A percentile compares a stretch with the other conserved stretches of the same genome.
phyloP scores from a whole-genome alignment of 257 asterid species.

The Osmanthus fragrans region DNA sequence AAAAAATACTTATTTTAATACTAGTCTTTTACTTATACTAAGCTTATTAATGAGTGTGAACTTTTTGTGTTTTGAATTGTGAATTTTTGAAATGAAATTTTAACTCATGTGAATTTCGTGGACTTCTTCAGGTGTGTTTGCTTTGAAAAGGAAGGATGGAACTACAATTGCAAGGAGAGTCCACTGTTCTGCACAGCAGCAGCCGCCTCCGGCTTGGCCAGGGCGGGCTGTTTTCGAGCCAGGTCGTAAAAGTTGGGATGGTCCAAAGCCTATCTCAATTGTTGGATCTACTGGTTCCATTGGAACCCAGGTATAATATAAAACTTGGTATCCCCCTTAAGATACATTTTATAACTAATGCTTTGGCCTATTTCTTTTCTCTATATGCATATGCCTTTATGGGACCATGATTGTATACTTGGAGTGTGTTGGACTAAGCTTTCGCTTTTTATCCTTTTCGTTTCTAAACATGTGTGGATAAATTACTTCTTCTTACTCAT shows the following conservation, averaged over 20 bases:
- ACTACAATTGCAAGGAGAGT: slow-evolving; percentile 48
- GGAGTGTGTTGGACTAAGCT: background rate
- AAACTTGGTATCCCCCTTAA: background rate
- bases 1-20: background rate
- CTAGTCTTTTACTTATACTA: background rate
- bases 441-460: background rate
- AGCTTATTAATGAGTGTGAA: background rate
- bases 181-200: slow-evolving; percentile 59
- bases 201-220: slow-evolving; percentile 95
- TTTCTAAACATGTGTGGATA: background rate
- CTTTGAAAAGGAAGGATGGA: slow-evolving; percentile 64
- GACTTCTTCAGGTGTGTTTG: slow-evolving; percentile 53
- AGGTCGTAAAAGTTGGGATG: slow-evolving; percentile 73
- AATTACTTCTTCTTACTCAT: background rate
- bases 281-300: slow-evolving; percentile 99
- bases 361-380: background rate
- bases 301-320: slow-evolving; percentile 82
- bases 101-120: slow-evolving; percentile 11
- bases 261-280: slow-evolving; percentile 91
- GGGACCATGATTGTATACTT: background rate
- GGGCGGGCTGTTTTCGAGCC: slow-evolving; percentile 80
- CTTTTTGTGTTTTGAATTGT: slow-evolving; percentile 13
- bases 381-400: slow-evolving; percentile 6
- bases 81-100: slow-evolving; percentile 9
- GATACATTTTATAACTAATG: background rate